These are phyloP conservation scores for Colletotrichum godetiae DNA, from an alignment of 2,329 filamentous ascomycete genomes.

Conservation along the genomic window DNA sequence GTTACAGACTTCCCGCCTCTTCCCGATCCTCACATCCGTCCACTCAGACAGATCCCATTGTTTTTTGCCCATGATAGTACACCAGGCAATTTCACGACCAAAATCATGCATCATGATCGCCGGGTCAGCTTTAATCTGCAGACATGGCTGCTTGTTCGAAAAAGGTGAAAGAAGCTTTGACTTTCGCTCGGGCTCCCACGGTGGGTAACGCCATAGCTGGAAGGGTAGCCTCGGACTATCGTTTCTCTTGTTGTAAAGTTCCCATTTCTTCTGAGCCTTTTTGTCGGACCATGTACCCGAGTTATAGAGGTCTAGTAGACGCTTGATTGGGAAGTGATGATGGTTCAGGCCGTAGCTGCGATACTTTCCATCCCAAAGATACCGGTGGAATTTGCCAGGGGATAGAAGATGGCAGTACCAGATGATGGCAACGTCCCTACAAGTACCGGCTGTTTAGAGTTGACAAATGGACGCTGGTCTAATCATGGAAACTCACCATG, in stretches of 20 bases:
- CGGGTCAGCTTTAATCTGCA: not conserved
- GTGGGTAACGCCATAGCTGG: constrained; percentile 30
- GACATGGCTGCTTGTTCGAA: not conserved
- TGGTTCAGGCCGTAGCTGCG: constrained; percentile 34
- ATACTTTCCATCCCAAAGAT: constrained; percentile 32
- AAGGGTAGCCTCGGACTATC: constrained; percentile 24
- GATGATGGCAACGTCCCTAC: constrained; percentile 37
- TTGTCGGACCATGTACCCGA: constrained; percentile 30
- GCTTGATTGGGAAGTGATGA: constrained; percentile 32
- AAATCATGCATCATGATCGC: not conserved
- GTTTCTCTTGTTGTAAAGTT: constrained; percentile 6
- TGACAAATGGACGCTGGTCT: rapidly evolving
- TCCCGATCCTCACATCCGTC: constrained; percentile 14
- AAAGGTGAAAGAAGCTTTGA: not conserved
- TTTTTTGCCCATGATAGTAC: not conserved
- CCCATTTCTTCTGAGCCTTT: constrained; percentile 27
- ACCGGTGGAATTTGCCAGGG: constrained; percentile 31
- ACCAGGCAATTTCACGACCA: not conserved
- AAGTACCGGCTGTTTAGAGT: not conserved
- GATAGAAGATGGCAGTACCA: constrained; percentile 39
- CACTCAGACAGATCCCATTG: constrained; percentile 25
- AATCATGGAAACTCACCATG: constrained; percentile 6
- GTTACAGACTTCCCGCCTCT: constrained; percentile 10
- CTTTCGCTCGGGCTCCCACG: constrained; percentile 11
- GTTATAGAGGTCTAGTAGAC: constrained; percentile 10